Evolutionary conservation across 2,329 filamentous ascomycete species (phyloP), one percentile per base, ranked within the genome.

Genomic region (Akanthomyces uredinophilus): DNA sequence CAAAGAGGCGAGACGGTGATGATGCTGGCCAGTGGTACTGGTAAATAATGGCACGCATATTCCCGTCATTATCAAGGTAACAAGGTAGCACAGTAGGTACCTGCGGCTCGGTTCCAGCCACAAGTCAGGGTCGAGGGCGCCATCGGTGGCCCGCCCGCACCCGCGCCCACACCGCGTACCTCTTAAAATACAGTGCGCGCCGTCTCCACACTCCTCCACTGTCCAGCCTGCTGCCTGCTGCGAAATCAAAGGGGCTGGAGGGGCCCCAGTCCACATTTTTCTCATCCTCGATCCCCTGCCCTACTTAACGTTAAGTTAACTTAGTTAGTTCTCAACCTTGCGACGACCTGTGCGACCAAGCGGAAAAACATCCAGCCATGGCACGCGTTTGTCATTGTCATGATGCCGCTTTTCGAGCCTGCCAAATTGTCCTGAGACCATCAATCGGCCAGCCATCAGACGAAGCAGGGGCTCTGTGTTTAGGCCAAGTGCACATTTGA

Each of bases 191-290:
- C 44, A 47, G 22, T 47, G 20, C 16, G 44, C 22, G 44, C 22
- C 1, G 44, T 24, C 5, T 20, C 44, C 37, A 39, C 37, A 39
- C 37, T 39, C 37, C 37, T 16, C 14, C 14, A 39, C 37, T 16
- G 13, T 39, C 37, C 37, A 39, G 37, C 14, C 37, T 39, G 37
- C 37, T 24, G 44, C 44, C 44, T 11, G 32, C 43, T 24, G 22
- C 54, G 54, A 57, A 57, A 57, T 57, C 54, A 57, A 55, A 57
- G 54, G 54, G 54, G 54, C 54, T 57, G 54, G 54, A 57, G 54
- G 54, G 54, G 43, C 54, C 43, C 54, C 18, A 43, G 37, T 57
- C 54, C 54, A 57, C 54, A 47, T 29, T 41, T n/a, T 57, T 57
- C 16, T 57, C 29, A n/a, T 52, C 18, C 27, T 16, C 47, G 22